phyloP scores from a whole-genome alignment of 1,284 basidiomycete species.

The Cryptococcus sp. region DNA sequence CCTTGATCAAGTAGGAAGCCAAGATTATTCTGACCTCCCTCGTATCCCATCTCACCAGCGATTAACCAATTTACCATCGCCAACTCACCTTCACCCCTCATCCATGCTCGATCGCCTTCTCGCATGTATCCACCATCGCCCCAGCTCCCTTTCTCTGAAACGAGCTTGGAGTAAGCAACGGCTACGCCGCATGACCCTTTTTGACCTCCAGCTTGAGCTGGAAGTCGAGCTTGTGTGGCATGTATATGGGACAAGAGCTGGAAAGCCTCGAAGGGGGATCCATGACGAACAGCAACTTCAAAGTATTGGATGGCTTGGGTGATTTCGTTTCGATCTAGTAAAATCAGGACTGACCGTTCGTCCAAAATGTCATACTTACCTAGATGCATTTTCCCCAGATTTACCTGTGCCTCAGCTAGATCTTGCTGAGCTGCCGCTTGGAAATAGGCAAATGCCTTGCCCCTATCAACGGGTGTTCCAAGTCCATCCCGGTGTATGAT shows the following conservation, averaged over 20 bases:
- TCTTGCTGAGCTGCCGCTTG: slow-evolving; percentile 75
- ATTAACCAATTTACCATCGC: slow-evolving; percentile 85
- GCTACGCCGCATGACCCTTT: slow-evolving; percentile 70
- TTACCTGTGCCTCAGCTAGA: slow-evolving; percentile 83
- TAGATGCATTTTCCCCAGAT: slow-evolving; percentile 79
- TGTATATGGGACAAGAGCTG: slow-evolving; percentile 83
- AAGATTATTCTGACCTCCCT: slow-evolving; percentile 92
- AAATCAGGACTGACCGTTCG: background rate
- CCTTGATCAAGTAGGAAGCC: slow-evolving; percentile 83
- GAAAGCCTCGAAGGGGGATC: slow-evolving; percentile 86
- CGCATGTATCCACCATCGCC: slow-evolving; percentile 69
- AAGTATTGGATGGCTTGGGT: slow-evolving; percentile 65
- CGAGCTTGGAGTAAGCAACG: slow-evolving; percentile 76
- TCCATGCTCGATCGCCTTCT: slow-evolving; percentile 78
- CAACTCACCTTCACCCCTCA: slow-evolving; percentile 58
- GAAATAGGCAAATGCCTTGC: slow-evolving; percentile 65
- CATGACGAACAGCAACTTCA: slow-evolving; percentile 73
- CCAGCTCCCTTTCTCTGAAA: slow-evolving; percentile 84
- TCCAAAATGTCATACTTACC: slow-evolving; percentile 50
- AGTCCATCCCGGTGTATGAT: slow-evolving; percentile 89
- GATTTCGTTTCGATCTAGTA: slow-evolving; percentile 22
- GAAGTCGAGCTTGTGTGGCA: slow-evolving; percentile 54
- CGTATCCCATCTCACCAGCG: slow-evolving; percentile 85
- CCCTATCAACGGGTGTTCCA: slow-evolving; percentile 52
- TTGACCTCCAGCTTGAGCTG: slow-evolving; percentile 9